Conservation (phyloP, 495 filamentous ascomycete species). For the Xylaria telfairii region DNA sequence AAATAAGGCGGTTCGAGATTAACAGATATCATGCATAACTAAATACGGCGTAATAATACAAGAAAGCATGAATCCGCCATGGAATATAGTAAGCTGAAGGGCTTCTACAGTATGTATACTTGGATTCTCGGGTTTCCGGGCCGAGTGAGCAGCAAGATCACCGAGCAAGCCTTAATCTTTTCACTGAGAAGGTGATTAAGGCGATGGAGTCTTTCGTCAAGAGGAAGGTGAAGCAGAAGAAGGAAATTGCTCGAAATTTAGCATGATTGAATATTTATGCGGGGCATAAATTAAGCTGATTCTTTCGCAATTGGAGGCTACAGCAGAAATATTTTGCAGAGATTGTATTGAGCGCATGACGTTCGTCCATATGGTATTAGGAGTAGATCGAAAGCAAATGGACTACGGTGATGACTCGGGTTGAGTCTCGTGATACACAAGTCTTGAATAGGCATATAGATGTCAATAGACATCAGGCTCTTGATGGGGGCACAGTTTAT, state of each 20-base stretch:
- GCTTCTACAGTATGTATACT: slow-evolving; percentile 32
- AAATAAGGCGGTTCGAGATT: neutral
- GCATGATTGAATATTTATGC: neutral
- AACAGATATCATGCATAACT: neutral
- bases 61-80: too few relatives aligned
- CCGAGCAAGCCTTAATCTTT: slow-evolving; percentile 31
- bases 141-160: slow-evolving; percentile 27
- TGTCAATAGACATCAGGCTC: too few relatives aligned
- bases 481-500: too few relatives aligned
- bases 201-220: slow-evolving; percentile 38
- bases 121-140: slow-evolving; percentile 38
- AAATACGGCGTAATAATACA: too few relatives aligned
- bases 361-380: neutral
- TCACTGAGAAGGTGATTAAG: slow-evolving; percentile 30
- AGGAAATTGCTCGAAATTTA: slow-evolving; percentile 21
- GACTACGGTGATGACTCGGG: neutral
- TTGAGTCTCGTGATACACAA: neutral
- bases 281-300: neutral
- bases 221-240: slow-evolving; percentile 34
- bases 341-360: neutral
- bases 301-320: neutral
- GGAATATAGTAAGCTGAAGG: neutral
- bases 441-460: too few relatives aligned
- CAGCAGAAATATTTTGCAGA: neutral
- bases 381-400: neutral